Base-by-base conservation (phyloP, 352 stramenopile genomes). In the Phytophthora brassicae region DNA sequence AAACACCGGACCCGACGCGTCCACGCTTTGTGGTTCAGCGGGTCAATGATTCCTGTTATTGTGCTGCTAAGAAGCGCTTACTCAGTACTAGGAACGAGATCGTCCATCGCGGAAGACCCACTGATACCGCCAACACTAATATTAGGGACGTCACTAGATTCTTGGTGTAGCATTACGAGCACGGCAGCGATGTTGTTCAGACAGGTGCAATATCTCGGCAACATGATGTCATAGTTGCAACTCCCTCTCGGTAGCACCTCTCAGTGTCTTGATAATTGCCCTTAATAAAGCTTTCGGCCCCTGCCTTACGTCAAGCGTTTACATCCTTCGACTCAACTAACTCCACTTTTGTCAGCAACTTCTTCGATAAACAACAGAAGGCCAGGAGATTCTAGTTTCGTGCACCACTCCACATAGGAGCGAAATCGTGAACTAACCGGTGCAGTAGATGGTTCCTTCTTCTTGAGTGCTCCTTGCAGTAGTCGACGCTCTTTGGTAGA, bases 11-110 rank as follows among this genome's bases (percentile, higher is more conserved):
- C 39, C n/a, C 59, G 58, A 62, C 68, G 59, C 49, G 58, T 8
- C 68, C 68, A 76, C 17, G 55, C 64, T 23, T 73, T 76, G 36
- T 39, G 7, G 22, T 76, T 76, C 0, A 68, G 39, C 1, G 64
- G 64, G 13, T 70, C 68, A 1, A 76, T 42, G 2, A 73, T 63
- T 0, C 68, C 64, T 24, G 68, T 55, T 28, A 76, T 60, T 0
- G 59, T 68, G 42, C 59, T 66, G n/a, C 68, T 70, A 17, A 76
- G 35, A 19, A 70, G 6, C 22, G 44, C 56, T 31, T 41, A 17
- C 19, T 70, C 61, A 6, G 22, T 48, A 36, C 14, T 51, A 0
- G 49, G 41, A 13, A 60, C n/a, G 7, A 22, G 13, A 12, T 43
- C 36, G 16, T 31, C 26, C 16, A 20, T n/a, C n/a, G n/a, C n/a